phyloP scores from a whole-genome alignment of 2,329 filamentous ascomycete species.

The Epichloe bromicola region DNA sequence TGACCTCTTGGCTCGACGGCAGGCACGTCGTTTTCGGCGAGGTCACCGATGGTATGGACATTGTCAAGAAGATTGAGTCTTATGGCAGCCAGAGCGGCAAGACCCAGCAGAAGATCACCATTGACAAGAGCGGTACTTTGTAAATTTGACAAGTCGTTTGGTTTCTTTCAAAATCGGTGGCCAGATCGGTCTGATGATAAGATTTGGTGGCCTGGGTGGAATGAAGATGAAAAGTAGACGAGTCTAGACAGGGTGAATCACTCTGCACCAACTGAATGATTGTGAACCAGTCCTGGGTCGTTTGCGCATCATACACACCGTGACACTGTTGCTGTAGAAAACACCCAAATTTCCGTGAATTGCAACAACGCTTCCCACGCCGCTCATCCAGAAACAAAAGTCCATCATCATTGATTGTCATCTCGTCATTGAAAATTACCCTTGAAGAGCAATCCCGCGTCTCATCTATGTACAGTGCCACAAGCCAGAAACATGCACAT shows the following conservation, averaged over 20 bases:
- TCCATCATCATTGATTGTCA: no score
- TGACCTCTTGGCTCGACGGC: slow-evolving; percentile 73
- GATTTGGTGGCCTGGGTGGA: neutral
- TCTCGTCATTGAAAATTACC: no score
- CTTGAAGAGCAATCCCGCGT: no score
- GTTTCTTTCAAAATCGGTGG: neutral
- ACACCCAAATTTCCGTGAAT: no score
- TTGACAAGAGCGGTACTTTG: slow-evolving; percentile 37
- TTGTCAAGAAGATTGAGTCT: slow-evolving; percentile 50
- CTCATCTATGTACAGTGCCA: no score
- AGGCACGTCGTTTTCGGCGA: slow-evolving; percentile 80
- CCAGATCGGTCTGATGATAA: neutral
- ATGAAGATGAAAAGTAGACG: neutral
- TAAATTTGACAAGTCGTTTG: slow-evolving; percentile 18
- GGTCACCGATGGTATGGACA: slow-evolving; percentile 38
- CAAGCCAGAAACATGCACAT: no score
- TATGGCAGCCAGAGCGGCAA: slow-evolving; percentile 37
- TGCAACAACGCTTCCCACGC: no score
- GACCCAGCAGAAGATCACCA: slow-evolving; percentile 44
- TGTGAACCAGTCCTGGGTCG: no score
- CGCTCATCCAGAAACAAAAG: no score
- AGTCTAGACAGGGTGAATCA: neutral
- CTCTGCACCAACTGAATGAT: no score
- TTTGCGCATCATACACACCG: neutral
- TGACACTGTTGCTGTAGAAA: neutral